Percentiles rank a stretch among this genome's conserved stretches.
These are phyloP conservation scores for Pleurotus sapidus DNA, from an alignment of 768 basidiomycete genomes.

Conservation along the genomic window DNA sequence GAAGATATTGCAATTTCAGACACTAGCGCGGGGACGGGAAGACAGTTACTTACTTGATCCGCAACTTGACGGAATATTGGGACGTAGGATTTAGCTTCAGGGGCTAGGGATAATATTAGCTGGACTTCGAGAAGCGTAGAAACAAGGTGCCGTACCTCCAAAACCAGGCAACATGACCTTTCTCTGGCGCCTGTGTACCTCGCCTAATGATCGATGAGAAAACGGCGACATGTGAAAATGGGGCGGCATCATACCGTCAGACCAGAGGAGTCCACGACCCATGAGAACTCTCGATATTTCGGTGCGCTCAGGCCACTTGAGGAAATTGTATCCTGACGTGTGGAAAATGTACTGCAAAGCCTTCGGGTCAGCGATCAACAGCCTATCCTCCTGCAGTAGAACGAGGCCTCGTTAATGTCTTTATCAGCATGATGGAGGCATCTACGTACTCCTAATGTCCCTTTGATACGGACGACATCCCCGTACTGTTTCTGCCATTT, in stretches of 20 bases:
- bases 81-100: conserved; percentile 49
- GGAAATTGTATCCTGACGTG: conserved; percentile 51
- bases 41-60: conserved; percentile 34
- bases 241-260: conserved; percentile 36
- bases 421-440: neutral
- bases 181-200: conserved; percentile 52
- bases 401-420: neutral
- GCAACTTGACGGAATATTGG: conserved; percentile 43
- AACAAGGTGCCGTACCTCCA: conserved; percentile 22
- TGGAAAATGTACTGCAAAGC: conserved; percentile 58
- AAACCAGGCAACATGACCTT: conserved; percentile 56
- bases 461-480: conserved; percentile 49
- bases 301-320: conserved; percentile 48
- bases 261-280: conserved; percentile 53
- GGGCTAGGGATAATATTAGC: conserved; percentile 12
- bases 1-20: neutral
- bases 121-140: no score
- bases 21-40: conserved; percentile 8
- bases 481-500: conserved; percentile 49
- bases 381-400: conserved; percentile 42
- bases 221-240: no score
- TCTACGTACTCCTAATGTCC: conserved; percentile 41
- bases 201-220: conserved; percentile 19
- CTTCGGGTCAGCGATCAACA: conserved; percentile 55
- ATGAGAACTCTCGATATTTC: conserved; percentile 47